Percentiles rank a stretch among this genome's conserved stretches.
Evolutionary conservation across 1,284 basidiomycete genomes (phyloP).

Genomic region (Cerioporus squamosus): DNA sequence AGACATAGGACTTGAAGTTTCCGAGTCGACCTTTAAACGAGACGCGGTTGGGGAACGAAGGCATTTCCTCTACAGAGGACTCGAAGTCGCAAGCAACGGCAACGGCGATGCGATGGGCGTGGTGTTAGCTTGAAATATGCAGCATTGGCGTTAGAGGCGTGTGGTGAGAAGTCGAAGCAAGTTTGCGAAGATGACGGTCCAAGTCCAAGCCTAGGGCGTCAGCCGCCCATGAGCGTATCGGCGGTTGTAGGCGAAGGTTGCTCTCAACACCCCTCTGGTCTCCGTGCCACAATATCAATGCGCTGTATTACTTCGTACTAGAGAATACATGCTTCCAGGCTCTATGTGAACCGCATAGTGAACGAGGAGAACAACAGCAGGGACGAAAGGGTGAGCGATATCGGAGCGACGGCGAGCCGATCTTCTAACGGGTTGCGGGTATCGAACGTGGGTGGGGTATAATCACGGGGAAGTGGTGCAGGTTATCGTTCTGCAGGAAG

Average conservation of each 20-base stretch:
- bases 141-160: slow-evolving; percentile 7
- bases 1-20: slow-evolving; percentile 29
- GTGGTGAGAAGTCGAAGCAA: neutral
- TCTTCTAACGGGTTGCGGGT: slow-evolving; percentile 1
- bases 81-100: slow-evolving; percentile 1
- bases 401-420: neutral
- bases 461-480: neutral
- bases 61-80: slow-evolving; percentile 9
- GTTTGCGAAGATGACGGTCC: neutral
- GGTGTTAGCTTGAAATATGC: slow-evolving; percentile 17
- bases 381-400: neutral
- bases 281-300: too few relatives aligned
- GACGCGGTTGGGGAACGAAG: slow-evolving; percentile 16
- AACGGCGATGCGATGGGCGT: neutral
- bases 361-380: neutral
- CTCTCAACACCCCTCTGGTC: too few relatives aligned
- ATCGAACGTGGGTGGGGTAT: slow-evolving; percentile 19
- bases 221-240: too few relatives aligned
- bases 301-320: too few relatives aligned
- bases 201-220: neutral
- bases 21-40: slow-evolving; percentile 5
- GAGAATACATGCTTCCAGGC: too few relatives aligned
- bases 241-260: neutral
- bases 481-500: slow-evolving; percentile 27
- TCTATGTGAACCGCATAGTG: neutral